phyloP scores from a whole-genome alignment of 441 rosid genomes.

The Iberis amara region DNA sequence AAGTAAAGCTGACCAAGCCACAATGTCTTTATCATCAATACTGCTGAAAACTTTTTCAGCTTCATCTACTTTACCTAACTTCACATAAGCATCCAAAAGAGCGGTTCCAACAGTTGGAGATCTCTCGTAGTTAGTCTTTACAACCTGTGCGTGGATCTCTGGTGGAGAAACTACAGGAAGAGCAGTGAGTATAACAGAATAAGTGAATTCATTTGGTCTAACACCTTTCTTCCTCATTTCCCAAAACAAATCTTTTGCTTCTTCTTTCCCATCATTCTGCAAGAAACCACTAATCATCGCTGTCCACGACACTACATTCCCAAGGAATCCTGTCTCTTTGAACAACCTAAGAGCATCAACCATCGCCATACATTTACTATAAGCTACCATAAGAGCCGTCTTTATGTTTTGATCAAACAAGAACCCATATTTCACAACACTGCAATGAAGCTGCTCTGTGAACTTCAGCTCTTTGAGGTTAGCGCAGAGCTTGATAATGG shows the following conservation, averaged over 20 bases:
- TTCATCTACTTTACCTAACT: conserved; percentile 37
- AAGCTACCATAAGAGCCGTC: conserved; percentile 48
- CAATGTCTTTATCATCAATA: conserved; percentile 47
- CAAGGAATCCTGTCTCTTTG: conserved; percentile 29
- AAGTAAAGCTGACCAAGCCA: conserved; percentile 68
- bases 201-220: conserved; percentile 53
- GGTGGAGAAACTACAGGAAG: conserved; percentile 50
- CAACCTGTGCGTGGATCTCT: conserved; percentile 45
- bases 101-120: conserved; percentile 49
- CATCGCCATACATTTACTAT: conserved; percentile 45
- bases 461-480: conserved; percentile 36
- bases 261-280: conserved; percentile 41
- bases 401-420: conserved; percentile 38
- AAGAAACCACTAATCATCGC: conserved; percentile 52
- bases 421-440: conserved; percentile 40
- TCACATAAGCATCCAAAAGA: conserved; percentile 57
- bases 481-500: conserved; percentile 53
- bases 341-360: conserved; percentile 40
- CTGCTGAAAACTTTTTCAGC: conserved; percentile 40
- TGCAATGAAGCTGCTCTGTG: conserved; percentile 51
- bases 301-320: conserved; percentile 52
- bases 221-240: conserved; percentile 48
- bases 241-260: conserved; percentile 39
- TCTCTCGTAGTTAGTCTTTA: conserved; percentile 49
- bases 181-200: conserved; percentile 49